phyloP scores from a whole-genome alignment of 257 asterid species.

The Echium plantagineum region DNA sequence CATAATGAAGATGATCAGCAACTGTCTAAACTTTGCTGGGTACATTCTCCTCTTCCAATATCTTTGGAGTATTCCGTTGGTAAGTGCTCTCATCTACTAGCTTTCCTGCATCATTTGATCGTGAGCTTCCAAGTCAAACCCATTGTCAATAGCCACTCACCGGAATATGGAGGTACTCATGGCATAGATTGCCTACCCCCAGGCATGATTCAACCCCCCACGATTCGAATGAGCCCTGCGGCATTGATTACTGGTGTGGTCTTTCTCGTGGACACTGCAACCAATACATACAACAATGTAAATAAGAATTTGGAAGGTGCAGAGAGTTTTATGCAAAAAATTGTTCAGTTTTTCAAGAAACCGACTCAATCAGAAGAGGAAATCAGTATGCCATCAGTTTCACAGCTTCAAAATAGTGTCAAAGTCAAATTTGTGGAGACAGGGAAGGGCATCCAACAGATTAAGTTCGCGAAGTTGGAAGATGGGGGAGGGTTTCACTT shows the following conservation, averaged over 20 bases:
- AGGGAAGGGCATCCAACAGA: constrained; percentile 17
- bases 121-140: constrained; percentile 13
- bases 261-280: neutral
- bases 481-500: neutral
- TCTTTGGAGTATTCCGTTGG: neutral
- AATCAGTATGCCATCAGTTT: constrained; percentile 26
- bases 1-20: neutral
- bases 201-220: too few relatives aligned
- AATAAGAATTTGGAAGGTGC: constrained; percentile 4
- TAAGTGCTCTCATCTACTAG: constrained; percentile 17
- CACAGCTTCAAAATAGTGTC: constrained; percentile 13
- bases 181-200: constrained; percentile 2
- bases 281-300: neutral
- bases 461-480: neutral
- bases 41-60: constrained; percentile 23
- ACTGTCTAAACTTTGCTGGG: constrained; percentile 7
- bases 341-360: neutral
- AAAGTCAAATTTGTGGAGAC: constrained; percentile 17
- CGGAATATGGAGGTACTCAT: too few relatives aligned
- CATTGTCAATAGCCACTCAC: too few relatives aligned
- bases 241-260: constrained; percentile 8
- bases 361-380: constrained; percentile 7
- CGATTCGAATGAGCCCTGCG: neutral
- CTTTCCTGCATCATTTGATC: constrained; percentile 20
- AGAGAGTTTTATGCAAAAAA: constrained; percentile 9